These are phyloP conservation scores for Daphne laureola DNA, from an alignment of 441 rosid species.

Conservation along the genomic window DNA sequence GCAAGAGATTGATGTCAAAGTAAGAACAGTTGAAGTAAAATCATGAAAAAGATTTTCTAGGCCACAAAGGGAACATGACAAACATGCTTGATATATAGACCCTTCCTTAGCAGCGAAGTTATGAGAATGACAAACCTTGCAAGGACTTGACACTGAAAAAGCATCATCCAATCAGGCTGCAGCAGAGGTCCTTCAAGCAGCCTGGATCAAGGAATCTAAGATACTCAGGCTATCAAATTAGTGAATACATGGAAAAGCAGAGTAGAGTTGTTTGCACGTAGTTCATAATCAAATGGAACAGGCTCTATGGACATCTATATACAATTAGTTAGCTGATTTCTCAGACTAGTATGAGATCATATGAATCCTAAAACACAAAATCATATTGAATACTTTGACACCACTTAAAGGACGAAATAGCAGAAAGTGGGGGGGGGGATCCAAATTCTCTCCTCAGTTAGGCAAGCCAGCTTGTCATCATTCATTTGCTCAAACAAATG, in stretches of 20 bases:
- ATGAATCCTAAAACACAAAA: too few relatives aligned
- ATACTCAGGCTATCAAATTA: slow-evolving; percentile 11
- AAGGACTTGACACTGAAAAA: slow-evolving; percentile 1
- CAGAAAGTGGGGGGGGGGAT: too few relatives aligned
- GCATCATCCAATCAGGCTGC: slow-evolving; percentile 3
- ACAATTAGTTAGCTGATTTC: not conserved
- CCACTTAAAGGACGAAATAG: too few relatives aligned
- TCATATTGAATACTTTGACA: not conserved
- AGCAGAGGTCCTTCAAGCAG: slow-evolving; percentile 6
- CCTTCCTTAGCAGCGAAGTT: slow-evolving; percentile 6
- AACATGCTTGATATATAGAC: slow-evolving; percentile 12
- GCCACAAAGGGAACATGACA: not conserved
- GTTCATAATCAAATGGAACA: slow-evolving; percentile 3
- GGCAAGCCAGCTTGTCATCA: too few relatives aligned
- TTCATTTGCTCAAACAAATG: too few relatives aligned
- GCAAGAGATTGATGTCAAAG: too few relatives aligned
- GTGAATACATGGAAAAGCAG: slow-evolving; percentile 2
- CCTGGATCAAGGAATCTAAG: not conserved
- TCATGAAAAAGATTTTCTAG: too few relatives aligned
- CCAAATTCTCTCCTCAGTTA: too few relatives aligned
- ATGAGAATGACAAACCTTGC: slow-evolving; percentile 4
- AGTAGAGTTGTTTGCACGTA: slow-evolving; percentile 1
- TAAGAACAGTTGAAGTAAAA: too few relatives aligned
- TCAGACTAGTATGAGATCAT: not conserved
- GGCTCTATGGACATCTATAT: slow-evolving; percentile 1